Percentiles rank a stretch among this genome's conserved stretches.
These are phyloP conservation scores for Backusella morwellensis DNA, from an alignment of 192 early-diverging fungal genomes.

Conservation along the genomic window DNA sequence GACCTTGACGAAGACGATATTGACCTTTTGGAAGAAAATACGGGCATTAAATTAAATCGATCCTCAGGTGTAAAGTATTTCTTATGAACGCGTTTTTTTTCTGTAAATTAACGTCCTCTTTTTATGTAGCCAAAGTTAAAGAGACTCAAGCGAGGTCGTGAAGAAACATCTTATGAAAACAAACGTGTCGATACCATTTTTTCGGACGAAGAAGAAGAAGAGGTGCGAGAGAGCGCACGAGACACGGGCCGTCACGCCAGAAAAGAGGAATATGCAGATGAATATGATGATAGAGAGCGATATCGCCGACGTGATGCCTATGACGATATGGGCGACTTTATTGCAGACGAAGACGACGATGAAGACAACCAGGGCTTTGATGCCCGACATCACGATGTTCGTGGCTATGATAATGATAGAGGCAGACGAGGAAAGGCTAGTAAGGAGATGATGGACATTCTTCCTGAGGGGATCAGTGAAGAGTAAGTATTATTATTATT, in stretches of 20 bases:
- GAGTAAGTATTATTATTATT: slow-evolving; percentile 2
- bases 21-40: slow-evolving; percentile 88
- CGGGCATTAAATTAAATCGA: slow-evolving; percentile 55
- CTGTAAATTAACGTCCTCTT: not conserved
- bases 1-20: slow-evolving; percentile 91
- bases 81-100: not conserved
- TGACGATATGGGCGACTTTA: slow-evolving; percentile 53
- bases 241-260: slow-evolving; percentile 45
- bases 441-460: slow-evolving; percentile 24
- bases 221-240: slow-evolving; percentile 50
- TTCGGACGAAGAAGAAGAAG: slow-evolving; percentile 61
- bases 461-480: slow-evolving; percentile 27
- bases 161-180: slow-evolving; percentile 38
- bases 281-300: slow-evolving; percentile 33
- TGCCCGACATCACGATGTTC: slow-evolving; percentile 31
- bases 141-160: slow-evolving; percentile 73
- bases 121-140: slow-evolving; percentile 55
- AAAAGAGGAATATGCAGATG: slow-evolving; percentile 40
- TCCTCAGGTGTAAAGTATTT: slow-evolving; percentile 40
- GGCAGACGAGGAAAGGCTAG: slow-evolving; percentile 21
- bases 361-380: slow-evolving; percentile 33
- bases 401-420: slow-evolving; percentile 30
- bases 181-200: slow-evolving; percentile 61
- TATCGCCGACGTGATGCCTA: slow-evolving; percentile 34
- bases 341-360: slow-evolving; percentile 53